A percentile compares a stretch with the other conserved stretches of the same genome.
phyloP scores from a whole-genome alignment of 1,284 basidiomycete species.

The Austroboletus rostrupii region DNA sequence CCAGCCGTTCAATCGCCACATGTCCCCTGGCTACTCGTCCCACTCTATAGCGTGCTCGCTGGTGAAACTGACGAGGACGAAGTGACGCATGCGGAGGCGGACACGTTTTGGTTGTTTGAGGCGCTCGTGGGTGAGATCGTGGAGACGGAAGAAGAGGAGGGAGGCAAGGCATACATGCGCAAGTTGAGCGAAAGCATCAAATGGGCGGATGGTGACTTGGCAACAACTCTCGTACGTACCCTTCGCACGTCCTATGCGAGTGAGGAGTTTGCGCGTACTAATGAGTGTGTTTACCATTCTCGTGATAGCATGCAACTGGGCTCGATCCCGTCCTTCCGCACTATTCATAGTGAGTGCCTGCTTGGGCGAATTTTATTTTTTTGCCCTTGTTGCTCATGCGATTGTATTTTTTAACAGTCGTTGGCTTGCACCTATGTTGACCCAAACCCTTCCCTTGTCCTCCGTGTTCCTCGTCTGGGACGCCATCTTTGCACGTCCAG shows the following conservation, averaged over 20 bases:
- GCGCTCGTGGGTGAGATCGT: slow-evolving; percentile 67
- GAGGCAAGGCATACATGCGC: slow-evolving; percentile 57
- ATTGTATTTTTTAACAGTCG: slow-evolving; percentile 41
- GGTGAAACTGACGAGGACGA: slow-evolving; percentile 62
- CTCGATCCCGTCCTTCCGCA: slow-evolving; percentile 71
- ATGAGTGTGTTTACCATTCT: slow-evolving; percentile 10
- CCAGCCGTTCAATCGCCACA: slow-evolving; percentile 67
- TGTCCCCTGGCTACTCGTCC: slow-evolving; percentile 62
- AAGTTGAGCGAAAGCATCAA: slow-evolving; percentile 58
- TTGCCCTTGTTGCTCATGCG: not conserved
- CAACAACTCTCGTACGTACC: slow-evolving; percentile 54
- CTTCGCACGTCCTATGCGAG: not conserved
- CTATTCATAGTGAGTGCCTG: slow-evolving; percentile 67
- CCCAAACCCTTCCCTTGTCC: slow-evolving; percentile 64
- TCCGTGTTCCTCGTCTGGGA: slow-evolving; percentile 67
- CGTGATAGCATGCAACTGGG: slow-evolving; percentile 49
- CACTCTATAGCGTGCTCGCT: slow-evolving; percentile 59
- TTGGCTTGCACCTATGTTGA: slow-evolving; percentile 71
- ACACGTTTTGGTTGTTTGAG: slow-evolving; percentile 78
- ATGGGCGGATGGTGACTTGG: slow-evolving; percentile 64
- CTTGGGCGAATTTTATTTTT: not conserved
- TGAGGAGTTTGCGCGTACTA: not conserved
- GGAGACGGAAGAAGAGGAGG: slow-evolving; percentile 66
- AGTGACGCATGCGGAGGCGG: slow-evolving; percentile 66
- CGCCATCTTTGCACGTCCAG: slow-evolving; percentile 56